A percentile compares a stretch with the other conserved stretches of the same genome.
phyloP scores from a whole-genome alignment of 176 grass and related monocot species.

The Tillandsia leiboldiana region DNA sequence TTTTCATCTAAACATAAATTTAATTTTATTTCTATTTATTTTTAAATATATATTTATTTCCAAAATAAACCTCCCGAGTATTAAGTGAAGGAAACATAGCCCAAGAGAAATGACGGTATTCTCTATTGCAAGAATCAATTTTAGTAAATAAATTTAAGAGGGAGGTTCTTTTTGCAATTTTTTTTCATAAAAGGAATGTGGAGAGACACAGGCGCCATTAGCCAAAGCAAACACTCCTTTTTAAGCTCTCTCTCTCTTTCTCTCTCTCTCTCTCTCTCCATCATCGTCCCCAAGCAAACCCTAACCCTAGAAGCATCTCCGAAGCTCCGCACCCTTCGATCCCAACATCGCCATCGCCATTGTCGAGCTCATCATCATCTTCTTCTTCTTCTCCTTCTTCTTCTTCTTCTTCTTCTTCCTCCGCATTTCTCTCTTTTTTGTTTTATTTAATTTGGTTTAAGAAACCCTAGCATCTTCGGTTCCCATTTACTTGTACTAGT shows the following conservation, averaged over 20 bases:
- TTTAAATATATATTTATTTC: too few species aligned
- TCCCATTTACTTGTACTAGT: neutral
- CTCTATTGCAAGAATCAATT: too few species aligned
- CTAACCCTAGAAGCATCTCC: neutral
- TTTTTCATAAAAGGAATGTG: too few species aligned
- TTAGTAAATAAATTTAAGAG: too few species aligned
- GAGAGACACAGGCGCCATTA: neutral
- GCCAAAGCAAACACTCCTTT: neutral
- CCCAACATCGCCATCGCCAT: neutral
- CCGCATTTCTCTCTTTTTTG: neutral
- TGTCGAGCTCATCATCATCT: neutral
- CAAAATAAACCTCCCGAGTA: too few species aligned
- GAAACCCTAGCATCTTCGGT: neutral
- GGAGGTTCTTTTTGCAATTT: too few species aligned
- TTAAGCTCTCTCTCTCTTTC: slow-evolving; percentile 12
- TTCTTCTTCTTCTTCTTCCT: neutral
- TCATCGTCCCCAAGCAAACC: slow-evolving; percentile 1
- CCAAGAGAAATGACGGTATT: too few species aligned
- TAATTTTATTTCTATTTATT: too few species aligned
- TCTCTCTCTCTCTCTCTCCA: slow-evolving; percentile 9
- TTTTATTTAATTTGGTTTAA: neutral
- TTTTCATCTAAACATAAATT: too few species aligned
- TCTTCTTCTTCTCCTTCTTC: neutral
- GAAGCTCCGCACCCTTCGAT: neutral
- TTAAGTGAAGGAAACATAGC: too few species aligned